These are phyloP conservation scores for Pterulicium gracile DNA, from an alignment of 1,284 basidiomycete species.

Conservation along the genomic window DNA sequence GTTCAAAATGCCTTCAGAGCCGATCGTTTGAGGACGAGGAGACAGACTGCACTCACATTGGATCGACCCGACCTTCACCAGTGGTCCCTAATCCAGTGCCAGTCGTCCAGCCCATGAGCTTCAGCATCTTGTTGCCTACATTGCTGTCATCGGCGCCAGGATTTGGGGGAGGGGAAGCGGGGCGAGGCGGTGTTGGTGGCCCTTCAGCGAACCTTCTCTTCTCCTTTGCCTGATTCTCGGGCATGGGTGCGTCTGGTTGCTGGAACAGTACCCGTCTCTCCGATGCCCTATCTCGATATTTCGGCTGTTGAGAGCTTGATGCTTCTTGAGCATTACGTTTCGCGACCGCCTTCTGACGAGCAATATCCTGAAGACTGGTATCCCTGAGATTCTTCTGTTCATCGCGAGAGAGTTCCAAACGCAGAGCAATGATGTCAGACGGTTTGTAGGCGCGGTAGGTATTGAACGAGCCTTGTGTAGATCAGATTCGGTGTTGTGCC, in stretches of 20 bases:
- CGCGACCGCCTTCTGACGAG: slow-evolving; percentile 54
- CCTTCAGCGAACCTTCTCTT: slow-evolving; percentile 50
- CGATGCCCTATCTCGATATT: slow-evolving; percentile 86
- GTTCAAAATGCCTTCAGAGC: too few relatives aligned
- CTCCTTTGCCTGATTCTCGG: slow-evolving; percentile 31
- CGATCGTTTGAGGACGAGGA: slow-evolving; percentile 1
- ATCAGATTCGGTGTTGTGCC: slow-evolving; percentile 85
- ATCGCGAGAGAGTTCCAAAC: slow-evolving; percentile 8
- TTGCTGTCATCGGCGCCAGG: slow-evolving; percentile 73
- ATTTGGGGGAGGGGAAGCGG: slow-evolving; percentile 47
- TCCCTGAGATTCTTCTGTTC: slow-evolving; percentile 77
- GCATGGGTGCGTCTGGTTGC: slow-evolving; percentile 74
- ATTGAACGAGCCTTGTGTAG: slow-evolving; percentile 75
- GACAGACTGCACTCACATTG: slow-evolving; percentile 44
- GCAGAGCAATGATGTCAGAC: slow-evolving; percentile 21
- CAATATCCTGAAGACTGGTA: slow-evolving; percentile 54
- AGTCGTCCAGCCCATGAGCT: slow-evolving; percentile 94
- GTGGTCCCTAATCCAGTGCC: slow-evolving; percentile 77
- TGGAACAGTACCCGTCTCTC: slow-evolving; percentile 83
- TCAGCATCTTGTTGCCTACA: slow-evolving; percentile 82
- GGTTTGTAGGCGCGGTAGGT: slow-evolving; percentile 16
- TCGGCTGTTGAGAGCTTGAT: slow-evolving; percentile 36
- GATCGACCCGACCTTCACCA: slow-evolving; percentile 78
- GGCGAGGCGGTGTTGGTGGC: slow-evolving; percentile 50
- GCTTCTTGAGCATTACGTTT: slow-evolving; percentile 23